Base-by-base conservation (phyloP, 306 rosid genomes). In the Glycyrrhiza uralensis region DNA sequence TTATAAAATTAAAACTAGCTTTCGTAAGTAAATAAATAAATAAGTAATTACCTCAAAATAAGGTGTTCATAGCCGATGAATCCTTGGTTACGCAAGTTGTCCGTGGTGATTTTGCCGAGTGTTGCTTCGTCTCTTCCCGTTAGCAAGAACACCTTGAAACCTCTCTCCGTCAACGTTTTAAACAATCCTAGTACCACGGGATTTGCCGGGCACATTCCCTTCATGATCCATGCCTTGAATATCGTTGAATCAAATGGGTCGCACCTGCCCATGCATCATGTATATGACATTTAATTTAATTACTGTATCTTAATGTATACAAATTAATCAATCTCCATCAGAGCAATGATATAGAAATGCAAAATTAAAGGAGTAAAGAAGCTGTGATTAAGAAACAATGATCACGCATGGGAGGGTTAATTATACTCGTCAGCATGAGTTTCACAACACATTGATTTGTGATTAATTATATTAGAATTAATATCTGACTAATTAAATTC, bases 121-220 rank as follows among this genome's bases (percentile, higher is more conserved):
- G 82, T 82, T 22, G 74, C 79, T 50, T 87, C 57, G 66, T 87
- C 83, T 82, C 98, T 86, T 2, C 98, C 98, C 0, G 97, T 93
- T 36, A 93, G 4, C 30, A 93, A 66, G 67, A 91, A 80, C 5
- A 93, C 84, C 57, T 91, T 90, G 24, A 89, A 91, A 11, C 94
- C 91, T 38, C 72, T 79, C 3, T 57, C 47, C 4, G 76, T 22
- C 79, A 93, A 63, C 4, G 46, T 26, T 1, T 38, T 50, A 28
- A 85, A 93, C 75, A 93, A 30, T 15, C 1, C 9, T 15, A 66
- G 22, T 59, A 86, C 80, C 0, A 42, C 72, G 0, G 72, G 79
- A 65, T 85, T 81, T 23, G 88, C 97, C 0, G 87, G 74, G 11
- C 97, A 93, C 70, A 0, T 62, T 79, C 87, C 97, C 24, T 70